phyloP scores from a whole-genome alignment of 768 basidiomycete species.

The Rhizopogon rudus region DNA sequence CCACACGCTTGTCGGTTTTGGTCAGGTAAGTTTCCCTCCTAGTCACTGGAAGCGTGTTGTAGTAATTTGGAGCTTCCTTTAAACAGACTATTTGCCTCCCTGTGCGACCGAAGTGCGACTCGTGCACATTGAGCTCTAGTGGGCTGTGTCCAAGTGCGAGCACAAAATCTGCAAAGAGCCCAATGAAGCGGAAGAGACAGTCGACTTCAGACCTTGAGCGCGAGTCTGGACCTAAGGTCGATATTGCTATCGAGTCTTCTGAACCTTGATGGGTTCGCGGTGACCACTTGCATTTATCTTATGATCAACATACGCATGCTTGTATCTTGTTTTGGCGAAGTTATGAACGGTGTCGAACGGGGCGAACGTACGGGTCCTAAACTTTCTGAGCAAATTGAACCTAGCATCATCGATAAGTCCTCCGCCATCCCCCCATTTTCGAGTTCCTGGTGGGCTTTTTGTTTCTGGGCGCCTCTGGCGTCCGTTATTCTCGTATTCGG shows the following conservation, averaged over 20 bases:
- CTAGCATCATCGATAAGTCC: no score
- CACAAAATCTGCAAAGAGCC: slow-evolving; percentile 17
- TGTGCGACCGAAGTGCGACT: slow-evolving; percentile 57
- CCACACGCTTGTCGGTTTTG: slow-evolving; percentile 78
- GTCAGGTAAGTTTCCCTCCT: slow-evolving; percentile 49
- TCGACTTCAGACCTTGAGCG: background rate
- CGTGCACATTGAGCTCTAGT: slow-evolving; percentile 50
- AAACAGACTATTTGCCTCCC: slow-evolving; percentile 63
- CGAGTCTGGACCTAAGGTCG: slow-evolving; percentile 30
- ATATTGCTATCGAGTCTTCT: slow-evolving; percentile 31
- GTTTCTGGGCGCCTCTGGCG: background rate
- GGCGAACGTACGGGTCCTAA: no score
- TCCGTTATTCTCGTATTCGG: background rate
- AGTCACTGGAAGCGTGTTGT: background rate
- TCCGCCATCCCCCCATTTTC: no score
- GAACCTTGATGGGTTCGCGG: background rate
- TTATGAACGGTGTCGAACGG: no score
- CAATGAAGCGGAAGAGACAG: slow-evolving; percentile 2
- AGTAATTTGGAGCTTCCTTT: background rate
- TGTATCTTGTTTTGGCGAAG: background rate
- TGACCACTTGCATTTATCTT: no score
- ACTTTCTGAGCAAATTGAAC: no score
- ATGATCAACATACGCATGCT: background rate
- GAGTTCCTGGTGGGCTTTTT: background rate
- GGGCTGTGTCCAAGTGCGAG: slow-evolving; percentile 67